Evolutionary conservation across 2,329 filamentous ascomycete genomes (phyloP), one percentile per base, ranked within the genome.

Genomic region (Nectriaceae sp.): DNA sequence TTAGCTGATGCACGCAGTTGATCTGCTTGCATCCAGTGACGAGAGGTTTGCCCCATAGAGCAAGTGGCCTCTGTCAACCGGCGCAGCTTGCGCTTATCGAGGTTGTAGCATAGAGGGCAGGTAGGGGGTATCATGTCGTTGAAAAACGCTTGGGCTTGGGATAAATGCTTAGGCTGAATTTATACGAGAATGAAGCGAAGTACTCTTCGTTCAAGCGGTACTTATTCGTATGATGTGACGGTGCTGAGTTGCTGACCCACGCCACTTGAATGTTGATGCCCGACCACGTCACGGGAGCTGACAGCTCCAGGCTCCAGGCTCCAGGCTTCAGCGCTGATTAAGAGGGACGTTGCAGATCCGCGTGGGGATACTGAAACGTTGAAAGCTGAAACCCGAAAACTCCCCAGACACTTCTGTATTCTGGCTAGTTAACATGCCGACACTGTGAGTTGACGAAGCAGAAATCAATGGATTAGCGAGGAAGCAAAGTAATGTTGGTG

Each of bases 251-350:
- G 24, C 24, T 29, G 24, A 29, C 24, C 24, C 16, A 31, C 33
- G 33, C 33, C 33, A 16, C 33, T 39, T 21, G 15, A 8, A 15
- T 15, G 8, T 31, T 31, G 37, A 39, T 39, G 37, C 37, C 37
- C 37, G n/a, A 39, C 37, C 37, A 39, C 37, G 37, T 39, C 37
- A 39, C 10, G 21, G 8, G 37, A 39, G 37, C 37, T 39, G 37
- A 39, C 19, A 21, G 37, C 37, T 21, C 16, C 33, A 36, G 26
- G 26, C 26, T 31, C 26, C 26, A 31, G 26, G 26, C 26, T 31
- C 26, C 26, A 31, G 26, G 26, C 26, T 31, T 8, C 26, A 31
- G 26, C 26, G 10, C 26, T 15, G n/a, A n/a, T n/a, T n/a, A n/a
- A n/a, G n/a, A n/a, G n/a, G n/a, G n/a, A n/a, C n/a, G n/a, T n/a